These are phyloP conservation scores for Aphanomyces astaci DNA, from an alignment of 352 stramenopile species.

Conservation along the genomic window DNA sequence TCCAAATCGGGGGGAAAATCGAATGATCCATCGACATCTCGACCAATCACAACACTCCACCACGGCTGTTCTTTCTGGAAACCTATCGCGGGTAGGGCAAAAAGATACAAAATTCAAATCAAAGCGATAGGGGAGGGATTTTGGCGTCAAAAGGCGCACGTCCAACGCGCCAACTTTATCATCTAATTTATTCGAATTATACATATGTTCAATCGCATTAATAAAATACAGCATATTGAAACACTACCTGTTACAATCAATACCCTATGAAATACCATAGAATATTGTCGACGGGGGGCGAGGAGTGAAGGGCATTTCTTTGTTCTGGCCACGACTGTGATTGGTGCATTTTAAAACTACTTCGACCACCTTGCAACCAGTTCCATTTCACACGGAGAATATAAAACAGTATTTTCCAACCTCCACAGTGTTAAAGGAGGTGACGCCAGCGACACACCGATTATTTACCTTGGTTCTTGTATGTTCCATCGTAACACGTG, in stretches of 20 bases:
- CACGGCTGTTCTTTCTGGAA: constrained; percentile 23
- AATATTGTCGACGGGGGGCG: background rate
- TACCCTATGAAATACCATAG: background rate
- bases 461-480: too few relatives aligned
- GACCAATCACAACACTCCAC: constrained; percentile 10
- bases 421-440: background rate
- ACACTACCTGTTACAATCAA: too few relatives aligned
- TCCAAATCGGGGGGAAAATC: background rate
- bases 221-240: too few relatives aligned
- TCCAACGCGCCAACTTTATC: background rate
- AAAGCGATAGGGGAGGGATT: constrained; percentile 20
- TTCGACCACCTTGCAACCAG: background rate
- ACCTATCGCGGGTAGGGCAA: background rate
- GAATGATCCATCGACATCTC: background rate
- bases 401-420: background rate
- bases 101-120: constrained; percentile 20
- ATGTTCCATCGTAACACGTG: too few relatives aligned
- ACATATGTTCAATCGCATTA: too few relatives aligned
- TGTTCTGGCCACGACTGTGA: background rate
- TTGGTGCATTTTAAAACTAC: constrained; percentile 2
- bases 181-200: background rate
- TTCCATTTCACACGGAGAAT: constrained; percentile 11
- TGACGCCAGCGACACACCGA: background rate
- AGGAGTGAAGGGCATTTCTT: background rate
- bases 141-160: background rate